These are phyloP conservation scores for Thuidium tamariscinum DNA, from an alignment of 225 moss, liverwort and hornwort species.

Conservation along the genomic window DNA sequence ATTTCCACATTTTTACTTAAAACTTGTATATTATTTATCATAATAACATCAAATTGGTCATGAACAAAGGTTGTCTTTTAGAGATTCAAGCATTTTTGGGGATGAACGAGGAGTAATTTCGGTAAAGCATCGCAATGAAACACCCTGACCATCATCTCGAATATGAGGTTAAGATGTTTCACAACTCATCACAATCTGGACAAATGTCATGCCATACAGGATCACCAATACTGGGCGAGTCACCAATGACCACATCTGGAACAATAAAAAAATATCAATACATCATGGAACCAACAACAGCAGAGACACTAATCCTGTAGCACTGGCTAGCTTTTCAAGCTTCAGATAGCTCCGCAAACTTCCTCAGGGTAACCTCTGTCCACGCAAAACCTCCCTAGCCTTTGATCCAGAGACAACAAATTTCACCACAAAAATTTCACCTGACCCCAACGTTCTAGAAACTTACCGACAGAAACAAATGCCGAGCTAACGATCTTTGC, in stretches of 20 bases:
- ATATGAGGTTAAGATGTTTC: background rate
- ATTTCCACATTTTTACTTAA: background rate
- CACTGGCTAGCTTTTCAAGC: background rate
- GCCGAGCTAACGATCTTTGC: too few species aligned
- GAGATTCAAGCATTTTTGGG: background rate
- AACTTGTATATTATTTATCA: background rate
- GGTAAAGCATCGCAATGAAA: background rate
- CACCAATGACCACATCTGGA: background rate
- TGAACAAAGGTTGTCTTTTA: background rate
- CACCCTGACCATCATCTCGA: background rate
- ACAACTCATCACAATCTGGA: background rate
- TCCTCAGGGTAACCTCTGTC: background rate
- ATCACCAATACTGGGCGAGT: too few species aligned
- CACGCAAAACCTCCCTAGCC: background rate
- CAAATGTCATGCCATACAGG: background rate
- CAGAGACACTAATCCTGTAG: background rate
- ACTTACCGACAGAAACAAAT: background rate
- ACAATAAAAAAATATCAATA: background rate
- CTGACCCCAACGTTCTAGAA: background rate
- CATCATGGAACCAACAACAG: background rate
- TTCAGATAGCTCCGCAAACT: background rate
- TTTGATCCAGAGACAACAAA: background rate
- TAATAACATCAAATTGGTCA: background rate
- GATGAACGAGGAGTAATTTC: background rate
- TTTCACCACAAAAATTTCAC: background rate